phyloP scores from a whole-genome alignment of 805 yeast genomes.

The Saccharomycopsis schoenii region DNA sequence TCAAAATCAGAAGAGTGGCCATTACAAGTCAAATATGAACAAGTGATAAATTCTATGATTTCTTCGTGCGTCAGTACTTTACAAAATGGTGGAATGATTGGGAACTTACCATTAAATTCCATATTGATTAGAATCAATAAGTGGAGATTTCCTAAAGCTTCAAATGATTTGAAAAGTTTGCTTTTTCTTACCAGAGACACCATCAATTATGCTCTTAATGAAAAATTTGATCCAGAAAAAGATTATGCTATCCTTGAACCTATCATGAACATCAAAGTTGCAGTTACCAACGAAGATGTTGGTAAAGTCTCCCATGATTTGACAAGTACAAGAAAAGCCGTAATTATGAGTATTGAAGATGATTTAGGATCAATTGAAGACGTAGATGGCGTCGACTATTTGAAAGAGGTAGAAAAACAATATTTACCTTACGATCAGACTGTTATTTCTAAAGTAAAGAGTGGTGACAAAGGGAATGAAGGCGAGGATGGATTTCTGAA shows the following conservation, averaged over 20 bases:
- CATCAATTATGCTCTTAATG: conserved; percentile 29
- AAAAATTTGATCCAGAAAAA: conserved; percentile 14
- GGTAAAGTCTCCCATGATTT: conserved; percentile 83
- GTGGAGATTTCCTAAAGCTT: conserved; percentile 47
- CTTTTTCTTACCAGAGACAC: conserved; percentile 39
- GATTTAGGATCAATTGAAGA: conserved; percentile 31
- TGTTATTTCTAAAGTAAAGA: conserved; percentile 20
- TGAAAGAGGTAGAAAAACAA: conserved; percentile 46
- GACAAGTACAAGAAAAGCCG: conserved; percentile 68
- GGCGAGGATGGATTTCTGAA: conserved; percentile 29
- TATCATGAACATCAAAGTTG: conserved; percentile 65
- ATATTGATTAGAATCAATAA: conserved; percentile 40
- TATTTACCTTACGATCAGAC: conserved; percentile 78
- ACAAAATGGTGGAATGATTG: conserved; percentile 57
- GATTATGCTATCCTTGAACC: conserved; percentile 70
- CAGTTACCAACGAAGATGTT: conserved; percentile 57
- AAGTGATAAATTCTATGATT: conserved; percentile 42
- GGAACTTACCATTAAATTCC: conserved; percentile 52
- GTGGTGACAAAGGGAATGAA: conserved; percentile 18
- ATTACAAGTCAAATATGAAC: conserved; percentile 33
- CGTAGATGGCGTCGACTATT: conserved; percentile 25
- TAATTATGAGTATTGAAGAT: conserved; percentile 63
- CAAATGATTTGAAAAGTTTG: conserved; percentile 29
- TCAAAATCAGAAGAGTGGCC: conserved; percentile 32
- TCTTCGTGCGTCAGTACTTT: conserved; percentile 54